Evolutionary conservation across 441 rosid genomes (phyloP).

Genomic region (Adansonia rubrostipa): DNA sequence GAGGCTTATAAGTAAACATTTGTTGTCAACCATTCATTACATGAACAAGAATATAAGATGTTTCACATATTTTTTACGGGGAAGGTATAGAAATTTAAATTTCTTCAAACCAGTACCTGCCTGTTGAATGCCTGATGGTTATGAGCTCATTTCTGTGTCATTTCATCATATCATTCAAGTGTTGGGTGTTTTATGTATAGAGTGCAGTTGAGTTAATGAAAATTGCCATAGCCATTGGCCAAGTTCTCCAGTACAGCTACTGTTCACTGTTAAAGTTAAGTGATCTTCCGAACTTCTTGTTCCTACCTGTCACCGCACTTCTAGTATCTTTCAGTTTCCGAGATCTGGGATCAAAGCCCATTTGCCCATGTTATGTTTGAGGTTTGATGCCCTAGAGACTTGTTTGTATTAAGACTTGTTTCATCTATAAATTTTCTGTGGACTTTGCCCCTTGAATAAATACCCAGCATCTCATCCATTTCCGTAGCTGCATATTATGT

Average conservation of each 20-base stretch:
- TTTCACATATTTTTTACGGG: neutral
- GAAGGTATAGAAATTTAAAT: neutral
- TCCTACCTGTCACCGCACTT: neutral
- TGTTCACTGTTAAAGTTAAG: neutral
- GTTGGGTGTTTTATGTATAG: neutral
- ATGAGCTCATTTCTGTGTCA: neutral
- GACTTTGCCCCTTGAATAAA: neutral
- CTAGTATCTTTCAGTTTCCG: neutral
- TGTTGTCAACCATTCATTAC: constrained; percentile 28
- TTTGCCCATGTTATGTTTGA: neutral
- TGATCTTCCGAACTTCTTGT: neutral
- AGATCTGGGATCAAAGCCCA: neutral
- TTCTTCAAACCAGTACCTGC: neutral
- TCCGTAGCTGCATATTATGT: neutral
- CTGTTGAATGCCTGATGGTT: neutral
- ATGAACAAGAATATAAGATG: constrained; percentile 24
- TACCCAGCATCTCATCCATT: neutral
- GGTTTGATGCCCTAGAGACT: neutral
- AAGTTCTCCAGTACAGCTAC: too few species aligned
- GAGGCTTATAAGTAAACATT: constrained; percentile 34
- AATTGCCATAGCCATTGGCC: neutral
- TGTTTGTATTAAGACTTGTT: neutral
- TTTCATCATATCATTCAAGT: neutral
- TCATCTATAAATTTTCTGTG: neutral
- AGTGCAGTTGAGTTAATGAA: neutral